Evolutionary conservation across 169 alveolate genomes (phyloP).

Genomic region (Theileria annulata): DNA sequence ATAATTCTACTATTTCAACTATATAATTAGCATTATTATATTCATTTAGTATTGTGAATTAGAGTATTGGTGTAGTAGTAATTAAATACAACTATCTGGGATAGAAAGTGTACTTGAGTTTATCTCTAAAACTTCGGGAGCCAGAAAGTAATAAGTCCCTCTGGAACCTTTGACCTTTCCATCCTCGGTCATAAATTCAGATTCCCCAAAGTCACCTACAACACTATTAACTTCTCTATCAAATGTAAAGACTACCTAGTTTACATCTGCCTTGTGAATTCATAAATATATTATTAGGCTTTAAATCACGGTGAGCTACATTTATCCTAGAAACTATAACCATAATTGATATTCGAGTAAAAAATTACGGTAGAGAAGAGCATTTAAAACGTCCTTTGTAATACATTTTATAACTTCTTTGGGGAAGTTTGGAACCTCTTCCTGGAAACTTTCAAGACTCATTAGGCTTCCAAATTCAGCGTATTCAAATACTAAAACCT

Average conservation of each 20-base stretch:
- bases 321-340: slow-evolving; percentile 20
- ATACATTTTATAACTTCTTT: slow-evolving; percentile 30
- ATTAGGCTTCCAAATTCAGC: slow-evolving; percentile 48
- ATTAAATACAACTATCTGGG: background rate
- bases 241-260: slow-evolving; percentile 8
- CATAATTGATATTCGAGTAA: background rate
- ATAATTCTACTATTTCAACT: background rate
- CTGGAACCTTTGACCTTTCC: slow-evolving; percentile 36
- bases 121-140: slow-evolving; percentile 31
- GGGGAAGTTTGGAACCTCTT: slow-evolving; percentile 32
- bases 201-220: slow-evolving; percentile 72
- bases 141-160: slow-evolving; percentile 45
- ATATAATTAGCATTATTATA: background rate
- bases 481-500: slow-evolving; percentile 30
- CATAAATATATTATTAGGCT: slow-evolving; percentile 72
- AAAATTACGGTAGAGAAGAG: slow-evolving; percentile 40
- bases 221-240: background rate
- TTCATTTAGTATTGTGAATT: background rate
- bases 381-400: slow-evolving; percentile 34
- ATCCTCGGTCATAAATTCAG: slow-evolving; percentile 34
- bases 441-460: slow-evolving; percentile 23
- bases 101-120: background rate
- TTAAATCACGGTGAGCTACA: slow-evolving; percentile 75
- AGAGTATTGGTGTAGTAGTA: background rate
- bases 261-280: slow-evolving; percentile 55